Base-by-base conservation (phyloP, 306 rosid genomes). In the Begonia peltatifolia region DNA sequence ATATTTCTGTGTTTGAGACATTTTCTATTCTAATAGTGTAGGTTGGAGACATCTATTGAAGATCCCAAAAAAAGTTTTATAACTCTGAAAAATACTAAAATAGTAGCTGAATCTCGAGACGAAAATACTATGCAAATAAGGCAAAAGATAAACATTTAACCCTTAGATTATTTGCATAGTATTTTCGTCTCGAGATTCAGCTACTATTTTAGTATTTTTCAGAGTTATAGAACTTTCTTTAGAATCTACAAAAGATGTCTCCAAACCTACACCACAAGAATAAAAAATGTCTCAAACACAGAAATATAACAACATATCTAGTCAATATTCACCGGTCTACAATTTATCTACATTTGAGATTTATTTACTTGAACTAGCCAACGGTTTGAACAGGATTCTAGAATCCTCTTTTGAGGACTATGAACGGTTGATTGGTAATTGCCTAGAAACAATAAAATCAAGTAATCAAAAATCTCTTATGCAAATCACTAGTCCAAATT, bases 1-100 rank as follows among this genome's bases (percentile, higher is more conserved):
- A n/a, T 11, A 43, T 35, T 25, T n/a, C 46, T 54, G 18, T 17
- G 18, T 17, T 17, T 17, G 18, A 17, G 18, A 88, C 58, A 18
- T 60, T 12, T 57, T 6, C 42, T 49, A n/a, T 22, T 62, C 11
- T 61, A 16, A 42, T 22, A 1, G 68, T 70, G 68, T 69, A 88
- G 96, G 94, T 63, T 81, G 35, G 93, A 77, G 69, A 89, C 88
- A 65, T 80, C 87, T 46, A 71, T 77, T 61, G 61, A 77, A 54
- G 87, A 74, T 68, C 55, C 80, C 22, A 63, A 68, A 14, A 75
- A 64, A 8, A 64, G 50, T 60, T 52, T 72, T 41, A 17, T 62
- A 23, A 13, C 58, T 14, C 72, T 84, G 64, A 61, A 67, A 57
- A 66, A 80, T 58, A 74, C 71, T 56, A 55, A 61, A 56, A 61